These are phyloP conservation scores for Trichoderma lentiforme DNA, from an alignment of 2,329 filamentous ascomycete genomes.

Conservation along the genomic window DNA sequence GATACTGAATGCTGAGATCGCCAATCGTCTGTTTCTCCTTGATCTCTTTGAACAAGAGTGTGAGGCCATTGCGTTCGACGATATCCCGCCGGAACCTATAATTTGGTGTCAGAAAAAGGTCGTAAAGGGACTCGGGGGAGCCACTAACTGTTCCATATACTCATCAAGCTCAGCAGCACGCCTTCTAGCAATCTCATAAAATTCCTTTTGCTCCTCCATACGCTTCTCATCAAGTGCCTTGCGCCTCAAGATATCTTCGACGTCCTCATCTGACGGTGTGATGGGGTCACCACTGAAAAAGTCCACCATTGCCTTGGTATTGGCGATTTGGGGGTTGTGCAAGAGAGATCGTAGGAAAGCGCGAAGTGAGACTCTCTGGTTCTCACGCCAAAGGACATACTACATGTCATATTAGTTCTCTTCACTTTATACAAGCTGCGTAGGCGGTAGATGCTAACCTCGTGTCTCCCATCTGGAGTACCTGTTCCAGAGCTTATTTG, in stretches of 20 bases:
- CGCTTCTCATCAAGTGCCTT: slow-evolving; percentile 83
- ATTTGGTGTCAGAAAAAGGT: slow-evolving; percentile 16
- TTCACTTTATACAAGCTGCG: background rate
- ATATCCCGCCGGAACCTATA: slow-evolving; percentile 62
- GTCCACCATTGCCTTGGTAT: slow-evolving; percentile 77
- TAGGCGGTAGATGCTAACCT: slow-evolving; percentile 24
- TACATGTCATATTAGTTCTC: slow-evolving; percentile 32
- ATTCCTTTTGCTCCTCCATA: slow-evolving; percentile 86
- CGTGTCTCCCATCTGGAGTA: slow-evolving; percentile 24
- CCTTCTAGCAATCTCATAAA: slow-evolving; percentile 91
- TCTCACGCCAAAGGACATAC: slow-evolving; percentile 74
- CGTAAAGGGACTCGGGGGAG: background rate
- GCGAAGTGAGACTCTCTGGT: slow-evolving; percentile 83
- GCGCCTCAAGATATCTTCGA: slow-evolving; percentile 73
- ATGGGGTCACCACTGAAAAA: slow-evolving; percentile 76
- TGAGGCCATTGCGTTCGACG: slow-evolving; percentile 75
- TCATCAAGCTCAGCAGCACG: slow-evolving; percentile 90
- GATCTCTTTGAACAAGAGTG: slow-evolving; percentile 89
- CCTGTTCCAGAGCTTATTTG: slow-evolving; percentile 27
- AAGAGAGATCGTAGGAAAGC: slow-evolving; percentile 86
- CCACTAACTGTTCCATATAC: slow-evolving; percentile 86
- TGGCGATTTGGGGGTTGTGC: slow-evolving; percentile 78
- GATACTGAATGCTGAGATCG: slow-evolving; percentile 90
- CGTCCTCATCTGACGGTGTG: slow-evolving; percentile 74
- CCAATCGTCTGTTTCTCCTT: slow-evolving; percentile 82